These are phyloP conservation scores for Theobroma cacao DNA, from an alignment of 345 rosid species.

Conservation along the genomic window DNA sequence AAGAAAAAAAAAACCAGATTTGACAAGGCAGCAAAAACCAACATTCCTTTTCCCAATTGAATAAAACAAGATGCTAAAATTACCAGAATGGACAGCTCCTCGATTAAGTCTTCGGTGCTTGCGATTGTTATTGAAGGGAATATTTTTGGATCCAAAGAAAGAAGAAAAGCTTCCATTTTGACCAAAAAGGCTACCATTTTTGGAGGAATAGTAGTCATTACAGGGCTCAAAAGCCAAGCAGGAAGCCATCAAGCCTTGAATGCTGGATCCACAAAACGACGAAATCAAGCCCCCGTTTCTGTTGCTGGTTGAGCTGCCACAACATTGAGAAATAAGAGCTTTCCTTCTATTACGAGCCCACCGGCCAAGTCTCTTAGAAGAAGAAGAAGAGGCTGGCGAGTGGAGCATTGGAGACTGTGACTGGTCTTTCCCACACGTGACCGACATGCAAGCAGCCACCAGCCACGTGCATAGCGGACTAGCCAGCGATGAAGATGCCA, in stretches of 20 bases:
- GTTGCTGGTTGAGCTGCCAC: slow-evolving; percentile 8
- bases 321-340: slow-evolving; percentile 30
- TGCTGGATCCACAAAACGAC: slow-evolving; percentile 42
- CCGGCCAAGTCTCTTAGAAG: slow-evolving; percentile 26
- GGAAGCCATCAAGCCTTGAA: slow-evolving; percentile 37
- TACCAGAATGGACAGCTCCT: slow-evolving; percentile 40
- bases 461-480: slow-evolving; percentile 90
- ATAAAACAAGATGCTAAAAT: not conserved
- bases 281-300: slow-evolving; percentile 19
- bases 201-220: slow-evolving; percentile 44
- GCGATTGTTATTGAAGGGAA: slow-evolving; percentile 29
- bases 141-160: slow-evolving; percentile 44
- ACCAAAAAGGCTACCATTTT: slow-evolving; percentile 30
- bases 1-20: not conserved
- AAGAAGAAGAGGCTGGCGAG: slow-evolving; percentile 25
- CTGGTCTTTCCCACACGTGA: slow-evolving; percentile 44
- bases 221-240: slow-evolving; percentile 74
- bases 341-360: slow-evolving; percentile 46
- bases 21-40: not conserved
- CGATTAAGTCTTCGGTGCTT: slow-evolving; percentile 41
- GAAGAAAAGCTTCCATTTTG: slow-evolving; percentile 19
- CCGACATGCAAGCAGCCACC: slow-evolving; percentile 83
- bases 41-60: not conserved
- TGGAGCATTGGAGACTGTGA: slow-evolving; percentile 8
- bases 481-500: slow-evolving; percentile 45